Percentiles rank a stretch among this genome's conserved stretches.
Conservation (phyloP, 495 filamentous ascomycete genomes). For the Neurospora sp. region DNA sequence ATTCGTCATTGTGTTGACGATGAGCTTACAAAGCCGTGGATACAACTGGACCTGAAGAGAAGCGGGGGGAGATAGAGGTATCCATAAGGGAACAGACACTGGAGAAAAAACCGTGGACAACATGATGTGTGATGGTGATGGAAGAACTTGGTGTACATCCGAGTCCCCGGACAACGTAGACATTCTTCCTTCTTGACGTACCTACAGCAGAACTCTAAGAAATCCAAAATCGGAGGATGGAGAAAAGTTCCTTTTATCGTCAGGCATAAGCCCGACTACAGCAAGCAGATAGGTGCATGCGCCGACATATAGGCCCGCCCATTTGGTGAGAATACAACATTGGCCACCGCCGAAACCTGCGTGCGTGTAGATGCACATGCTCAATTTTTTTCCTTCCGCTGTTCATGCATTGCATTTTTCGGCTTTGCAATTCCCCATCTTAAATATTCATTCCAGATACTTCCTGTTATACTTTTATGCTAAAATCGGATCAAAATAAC, state of each 20-base stretch:
- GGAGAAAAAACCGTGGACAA: accelerated
- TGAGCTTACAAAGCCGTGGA: no score
- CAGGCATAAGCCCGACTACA: background rate
- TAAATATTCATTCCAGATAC: background rate
- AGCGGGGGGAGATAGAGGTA: no score
- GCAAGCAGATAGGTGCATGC: background rate
- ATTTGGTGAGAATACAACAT: background rate
- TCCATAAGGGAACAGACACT: background rate
- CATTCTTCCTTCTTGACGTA: background rate
- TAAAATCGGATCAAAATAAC: background rate
- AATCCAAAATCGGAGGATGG: background rate
- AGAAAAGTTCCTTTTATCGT: background rate
- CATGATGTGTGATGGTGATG: background rate
- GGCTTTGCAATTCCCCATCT: background rate
- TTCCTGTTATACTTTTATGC: background rate
- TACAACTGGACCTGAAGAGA: no score
- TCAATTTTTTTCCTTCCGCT: background rate
- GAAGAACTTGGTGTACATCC: background rate
- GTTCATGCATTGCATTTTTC: background rate
- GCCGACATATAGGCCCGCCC: background rate
- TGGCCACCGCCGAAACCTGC: background rate
- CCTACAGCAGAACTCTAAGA: background rate
- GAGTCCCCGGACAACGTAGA: background rate
- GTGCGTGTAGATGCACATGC: background rate
- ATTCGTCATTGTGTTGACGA: no score